Evolutionary conservation across 2,329 filamentous ascomycete species (phyloP).

Genomic region (Phialocephala subalpina): DNA sequence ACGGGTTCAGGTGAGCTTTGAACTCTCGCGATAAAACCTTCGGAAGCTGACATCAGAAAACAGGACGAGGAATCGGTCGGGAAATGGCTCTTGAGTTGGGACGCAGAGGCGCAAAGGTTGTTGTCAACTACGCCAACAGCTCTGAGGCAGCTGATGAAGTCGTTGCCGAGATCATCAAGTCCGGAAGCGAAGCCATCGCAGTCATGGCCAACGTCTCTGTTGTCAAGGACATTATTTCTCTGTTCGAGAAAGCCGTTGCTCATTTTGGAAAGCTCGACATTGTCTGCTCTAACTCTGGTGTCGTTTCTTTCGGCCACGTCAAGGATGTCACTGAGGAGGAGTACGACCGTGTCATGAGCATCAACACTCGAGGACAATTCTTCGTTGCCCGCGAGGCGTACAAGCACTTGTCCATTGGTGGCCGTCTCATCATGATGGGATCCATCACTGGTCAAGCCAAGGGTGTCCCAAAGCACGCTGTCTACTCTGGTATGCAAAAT

Average conservation of each 20-base stretch:
- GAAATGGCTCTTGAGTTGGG: slow-evolving; percentile 73
- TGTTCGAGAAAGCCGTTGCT: slow-evolving; percentile 40
- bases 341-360: slow-evolving; percentile 59
- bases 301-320: slow-evolving; percentile 58
- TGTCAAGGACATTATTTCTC: slow-evolving; percentile 46
- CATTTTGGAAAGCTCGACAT: slow-evolving; percentile 44
- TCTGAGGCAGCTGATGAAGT: slow-evolving; percentile 69
- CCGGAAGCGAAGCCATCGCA: slow-evolving; percentile 61
- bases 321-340: slow-evolving; percentile 42
- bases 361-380: slow-evolving; percentile 75
- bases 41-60: slow-evolving; percentile 6
- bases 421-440: slow-evolving; percentile 78
- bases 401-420: slow-evolving; percentile 73
- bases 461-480: slow-evolving; percentile 73
- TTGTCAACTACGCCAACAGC: slow-evolving; percentile 65
- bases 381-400: slow-evolving; percentile 81
- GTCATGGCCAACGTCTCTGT: slow-evolving; percentile 66
- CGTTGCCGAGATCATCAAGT: slow-evolving; percentile 65
- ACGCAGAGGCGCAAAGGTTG: slow-evolving; percentile 67
- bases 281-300: slow-evolving; percentile 47
- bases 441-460: slow-evolving; percentile 73
- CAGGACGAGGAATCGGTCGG: slow-evolving; percentile 70
- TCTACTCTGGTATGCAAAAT: slow-evolving; percentile 68
- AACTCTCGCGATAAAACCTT: background rate
- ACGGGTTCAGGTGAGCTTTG: slow-evolving; percentile 42